phyloP scores from a whole-genome alignment of 805 yeast species.

The Maudiozyma turicensis region DNA sequence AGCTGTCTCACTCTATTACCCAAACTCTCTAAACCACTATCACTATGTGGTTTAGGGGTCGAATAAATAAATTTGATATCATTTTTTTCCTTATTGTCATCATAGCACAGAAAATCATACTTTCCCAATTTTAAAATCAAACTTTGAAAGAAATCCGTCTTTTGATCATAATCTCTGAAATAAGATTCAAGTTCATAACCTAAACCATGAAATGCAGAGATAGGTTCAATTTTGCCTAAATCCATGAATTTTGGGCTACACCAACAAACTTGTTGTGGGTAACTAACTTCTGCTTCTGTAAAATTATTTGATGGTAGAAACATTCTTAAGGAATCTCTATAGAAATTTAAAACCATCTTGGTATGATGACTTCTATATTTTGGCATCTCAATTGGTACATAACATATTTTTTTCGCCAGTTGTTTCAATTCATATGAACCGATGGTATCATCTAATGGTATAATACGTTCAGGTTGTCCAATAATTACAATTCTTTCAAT shows the following conservation, averaged over 20 bases:
- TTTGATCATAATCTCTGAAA: too few relatives aligned
- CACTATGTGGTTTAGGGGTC: too few relatives aligned
- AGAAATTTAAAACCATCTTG: constrained; percentile 54
- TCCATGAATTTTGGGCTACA: constrained; percentile 36
- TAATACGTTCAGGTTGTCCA: constrained; percentile 29
- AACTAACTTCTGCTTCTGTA: constrained; percentile 42
- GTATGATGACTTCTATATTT: constrained; percentile 51
- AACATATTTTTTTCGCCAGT: constrained; percentile 8
- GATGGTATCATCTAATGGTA: constrained; percentile 8
- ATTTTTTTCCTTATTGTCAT: too few relatives aligned
- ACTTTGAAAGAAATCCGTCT: too few relatives aligned
- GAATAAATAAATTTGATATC: too few relatives aligned
- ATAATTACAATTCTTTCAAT: constrained; percentile 19
- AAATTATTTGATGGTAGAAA: constrained; percentile 54
- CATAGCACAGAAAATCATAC: too few relatives aligned
- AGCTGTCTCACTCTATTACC: neutral
- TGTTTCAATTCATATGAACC: constrained; percentile 3
- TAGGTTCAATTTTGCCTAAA: neutral
- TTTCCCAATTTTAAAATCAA: too few relatives aligned
- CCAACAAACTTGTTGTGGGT: constrained; percentile 63
- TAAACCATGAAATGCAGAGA: neutral
- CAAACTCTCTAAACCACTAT: neutral
- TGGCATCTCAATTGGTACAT: constrained; percentile 29
- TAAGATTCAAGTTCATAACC: neutral
- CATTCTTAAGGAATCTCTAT: constrained; percentile 38